phyloP scores from a whole-genome alignment of 306 rosid genomes.

The Castanea mollissima region DNA sequence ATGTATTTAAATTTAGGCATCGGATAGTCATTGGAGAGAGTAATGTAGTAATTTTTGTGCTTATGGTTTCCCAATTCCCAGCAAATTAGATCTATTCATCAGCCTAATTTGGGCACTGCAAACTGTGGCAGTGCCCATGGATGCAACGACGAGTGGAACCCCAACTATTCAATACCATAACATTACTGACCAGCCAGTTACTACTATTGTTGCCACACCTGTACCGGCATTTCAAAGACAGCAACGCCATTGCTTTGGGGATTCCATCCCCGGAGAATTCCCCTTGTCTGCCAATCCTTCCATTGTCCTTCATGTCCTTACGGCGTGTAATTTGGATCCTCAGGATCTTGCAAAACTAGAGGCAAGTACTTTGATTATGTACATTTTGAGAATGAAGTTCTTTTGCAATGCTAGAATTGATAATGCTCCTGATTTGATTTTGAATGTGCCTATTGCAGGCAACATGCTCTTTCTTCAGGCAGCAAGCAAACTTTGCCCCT shows the following conservation, averaged over 20 bases:
- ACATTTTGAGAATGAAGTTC: not conserved
- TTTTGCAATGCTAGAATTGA: slow-evolving; percentile 25
- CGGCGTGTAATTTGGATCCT: slow-evolving; percentile 79
- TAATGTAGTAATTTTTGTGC: slow-evolving; percentile 49
- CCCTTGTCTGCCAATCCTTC: slow-evolving; percentile 90
- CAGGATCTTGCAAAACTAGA: slow-evolving; percentile 93
- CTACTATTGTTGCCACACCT: slow-evolving; percentile 58
- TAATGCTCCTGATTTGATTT: slow-evolving; percentile 46
- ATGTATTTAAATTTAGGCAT: not conserved
- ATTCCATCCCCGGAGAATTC: slow-evolving; percentile 85
- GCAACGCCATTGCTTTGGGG: slow-evolving; percentile 83
- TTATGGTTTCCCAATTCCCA: slow-evolving; percentile 56
- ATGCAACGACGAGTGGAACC: slow-evolving; percentile 89
- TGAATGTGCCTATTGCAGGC: slow-evolving; percentile 64
- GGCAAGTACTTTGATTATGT: slow-evolving; percentile 59
- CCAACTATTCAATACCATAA: slow-evolving; percentile 78
- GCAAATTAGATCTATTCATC: slow-evolving; percentile 50
- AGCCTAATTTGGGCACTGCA: slow-evolving; percentile 81
- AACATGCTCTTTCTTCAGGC: slow-evolving; percentile 91
- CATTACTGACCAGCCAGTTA: slow-evolving; percentile 82
- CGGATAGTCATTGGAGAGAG: slow-evolving; percentile 17
- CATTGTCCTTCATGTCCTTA: slow-evolving; percentile 92
- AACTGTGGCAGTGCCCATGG: slow-evolving; percentile 93
- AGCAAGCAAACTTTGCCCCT: slow-evolving; percentile 81
- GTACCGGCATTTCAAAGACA: slow-evolving; percentile 65